Base-by-base conservation (phyloP, 495 filamentous ascomycete species). In the Hypoxylon fragiforme region DNA sequence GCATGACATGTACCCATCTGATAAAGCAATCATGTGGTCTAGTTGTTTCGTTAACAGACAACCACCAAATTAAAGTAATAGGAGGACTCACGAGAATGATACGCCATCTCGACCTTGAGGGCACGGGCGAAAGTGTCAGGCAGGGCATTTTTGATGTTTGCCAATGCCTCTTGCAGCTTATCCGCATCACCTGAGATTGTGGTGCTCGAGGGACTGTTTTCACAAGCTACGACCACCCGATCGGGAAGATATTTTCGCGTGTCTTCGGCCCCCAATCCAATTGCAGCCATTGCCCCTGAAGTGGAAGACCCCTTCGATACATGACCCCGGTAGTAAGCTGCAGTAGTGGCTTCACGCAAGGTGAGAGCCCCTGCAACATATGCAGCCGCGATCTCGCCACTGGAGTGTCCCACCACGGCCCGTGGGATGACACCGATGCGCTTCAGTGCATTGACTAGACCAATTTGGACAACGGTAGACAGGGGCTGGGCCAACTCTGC, bases 341-440 rank as follows among this genome's bases (percentile, higher is more conserved):
- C 13, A 34, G 31, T 63, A 56, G 31, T 13, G n/a, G 6, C 31
- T 8, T 34, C 12, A 3, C 3, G 3, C 12, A 28, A 3, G 14
- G n/a, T 21, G 20, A 12, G n/a, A 14, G 2, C 0, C 16, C 12
- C 12, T 16, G 1, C 15, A 13, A n/a, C 57, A 40, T 67, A 57
- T 38, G 69, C 71, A 3, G 71, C 71, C 3, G 62, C 71, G 54
- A 85, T 85, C 54, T 86, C 83, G 1, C 83, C 83, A 46, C 74
- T 80, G 1, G 82, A 85, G 60, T 85, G 81, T 7, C 83, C 81
- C 0, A 80, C 68, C 0, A 81, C 78, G 15, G 69, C 68, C 8
- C n/a, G 28, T 1, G 79, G 75, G 1, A 37, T 28, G 9, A 85
- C 63, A 15, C 68, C 68, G 70, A 76, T 82, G 16, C 51, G 63